Evolutionary conservation across 768 basidiomycete genomes (phyloP).

Genomic region (Boletus rufocinnamomeus): DNA sequence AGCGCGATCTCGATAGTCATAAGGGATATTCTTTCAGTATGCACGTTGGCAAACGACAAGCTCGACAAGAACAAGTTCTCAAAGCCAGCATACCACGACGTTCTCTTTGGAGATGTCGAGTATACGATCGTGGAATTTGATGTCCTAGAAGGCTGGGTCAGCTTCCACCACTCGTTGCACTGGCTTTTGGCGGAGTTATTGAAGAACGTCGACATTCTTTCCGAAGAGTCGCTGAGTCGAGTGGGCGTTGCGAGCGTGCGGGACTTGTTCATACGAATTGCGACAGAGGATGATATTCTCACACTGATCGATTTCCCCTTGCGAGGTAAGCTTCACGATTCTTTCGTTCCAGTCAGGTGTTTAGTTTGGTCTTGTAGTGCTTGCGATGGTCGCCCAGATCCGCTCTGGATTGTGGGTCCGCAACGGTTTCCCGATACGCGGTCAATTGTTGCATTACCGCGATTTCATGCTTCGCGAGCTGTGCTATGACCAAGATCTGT

Average conservation of each 20-base stretch:
- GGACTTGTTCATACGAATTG: conserved; percentile 61
- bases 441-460: conserved; percentile 93
- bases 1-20: conserved; percentile 68
- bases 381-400: conserved; percentile 93
- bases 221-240: conserved; percentile 51
- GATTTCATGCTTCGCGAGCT: conserved; percentile 95
- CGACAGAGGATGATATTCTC: conserved; percentile 68
- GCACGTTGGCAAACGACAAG: conserved; percentile 65
- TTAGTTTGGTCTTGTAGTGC: conserved; percentile 46
- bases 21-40: conserved; percentile 70
- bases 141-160: conserved; percentile 78
- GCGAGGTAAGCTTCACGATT: conserved; percentile 57
- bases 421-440: conserved; percentile 94
- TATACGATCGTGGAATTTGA: conserved; percentile 77
- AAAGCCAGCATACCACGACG: conserved; percentile 62
- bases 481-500: conserved; percentile 95
- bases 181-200: conserved; percentile 89
- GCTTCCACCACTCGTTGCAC: conserved; percentile 90
- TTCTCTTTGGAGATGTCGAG: conserved; percentile 58
- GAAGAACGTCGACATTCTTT: conserved; percentile 75
- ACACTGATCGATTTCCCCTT: conserved; percentile 87
- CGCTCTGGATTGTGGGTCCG: conserved; percentile 96
- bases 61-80: conserved; percentile 68
- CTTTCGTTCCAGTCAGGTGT: neutral
- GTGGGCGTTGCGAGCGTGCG: conserved; percentile 56